A percentile compares a stretch with the other conserved stretches of the same genome.
Conservation (phyloP, 2,329 filamentous ascomycete genomes). For the Cytospora mali region DNA sequence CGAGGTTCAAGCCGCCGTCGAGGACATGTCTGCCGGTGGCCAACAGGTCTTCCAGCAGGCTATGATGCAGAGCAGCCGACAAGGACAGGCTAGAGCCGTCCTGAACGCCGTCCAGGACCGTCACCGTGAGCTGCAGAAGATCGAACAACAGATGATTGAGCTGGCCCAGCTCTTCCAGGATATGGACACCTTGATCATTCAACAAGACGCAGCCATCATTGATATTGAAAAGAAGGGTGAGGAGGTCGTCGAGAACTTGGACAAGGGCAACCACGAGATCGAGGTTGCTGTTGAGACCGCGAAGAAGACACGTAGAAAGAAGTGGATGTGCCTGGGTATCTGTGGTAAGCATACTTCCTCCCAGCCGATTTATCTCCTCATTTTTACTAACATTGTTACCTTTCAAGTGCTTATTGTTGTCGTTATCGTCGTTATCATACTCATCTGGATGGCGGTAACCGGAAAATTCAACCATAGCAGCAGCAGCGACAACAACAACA, state of each 20-base stretch:
- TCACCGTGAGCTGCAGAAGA: slow-evolving; percentile 86
- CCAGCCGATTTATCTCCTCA: not conserved
- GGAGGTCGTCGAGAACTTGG: slow-evolving; percentile 81
- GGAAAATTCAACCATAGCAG: slow-evolving; percentile 31
- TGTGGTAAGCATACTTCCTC: slow-evolving; percentile 48
- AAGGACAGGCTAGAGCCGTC: slow-evolving; percentile 78
- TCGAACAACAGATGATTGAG: slow-evolving; percentile 87
- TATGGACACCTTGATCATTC: slow-evolving; percentile 80
- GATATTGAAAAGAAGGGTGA: slow-evolving; percentile 87
- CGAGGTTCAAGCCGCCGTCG: slow-evolving; percentile 77
- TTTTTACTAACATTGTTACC: slow-evolving; percentile 34
- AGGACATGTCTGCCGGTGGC: slow-evolving; percentile 68
- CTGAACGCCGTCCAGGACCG: slow-evolving; percentile 80
- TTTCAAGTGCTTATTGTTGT: slow-evolving; percentile 48
- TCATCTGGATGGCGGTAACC: slow-evolving; percentile 50
- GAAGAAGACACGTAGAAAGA: slow-evolving; percentile 81
- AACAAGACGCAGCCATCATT: slow-evolving; percentile 80
- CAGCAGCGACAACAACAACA: slow-evolving; percentile 37
- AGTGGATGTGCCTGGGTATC: slow-evolving; percentile 93
- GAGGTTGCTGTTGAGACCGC: slow-evolving; percentile 81
- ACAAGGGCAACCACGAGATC: slow-evolving; percentile 83
- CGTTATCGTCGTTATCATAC: slow-evolving; percentile 55
- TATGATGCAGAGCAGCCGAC: slow-evolving; percentile 77
- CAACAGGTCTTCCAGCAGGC: slow-evolving; percentile 88
- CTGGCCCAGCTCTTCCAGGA: slow-evolving; percentile 87